A percentile compares a stretch with the other conserved stretches of the same genome.
phyloP scores from a whole-genome alignment of 2,329 filamentous ascomycete species.

The Cercospora sojina region DNA sequence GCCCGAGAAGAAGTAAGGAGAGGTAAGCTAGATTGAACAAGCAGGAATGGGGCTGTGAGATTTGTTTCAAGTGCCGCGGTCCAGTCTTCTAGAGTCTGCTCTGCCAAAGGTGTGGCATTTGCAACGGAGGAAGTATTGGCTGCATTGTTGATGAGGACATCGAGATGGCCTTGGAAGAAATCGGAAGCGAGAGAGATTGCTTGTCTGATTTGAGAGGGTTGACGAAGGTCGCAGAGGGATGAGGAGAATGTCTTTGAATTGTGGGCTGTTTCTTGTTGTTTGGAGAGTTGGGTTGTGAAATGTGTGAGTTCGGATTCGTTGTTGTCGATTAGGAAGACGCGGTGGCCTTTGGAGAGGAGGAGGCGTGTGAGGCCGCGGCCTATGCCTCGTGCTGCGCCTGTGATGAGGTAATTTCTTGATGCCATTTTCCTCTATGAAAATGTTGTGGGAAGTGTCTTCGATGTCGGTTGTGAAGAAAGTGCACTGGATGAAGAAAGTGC shows the following conservation, averaged over 20 bases:
- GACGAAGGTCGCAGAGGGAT: conserved; percentile 28
- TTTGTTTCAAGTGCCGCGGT: conserved; percentile 41
- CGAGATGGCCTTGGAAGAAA: conserved; percentile 42
- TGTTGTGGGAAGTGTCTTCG: neutral
- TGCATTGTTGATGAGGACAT: conserved; percentile 48
- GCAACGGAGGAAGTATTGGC: conserved; percentile 42
- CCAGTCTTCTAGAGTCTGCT: conserved; percentile 43
- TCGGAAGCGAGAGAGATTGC: conserved; percentile 35
- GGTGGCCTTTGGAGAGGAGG: conserved; percentile 42
- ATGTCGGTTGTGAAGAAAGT: neutral
- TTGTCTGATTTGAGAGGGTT: conserved; percentile 35
- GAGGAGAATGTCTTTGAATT: conserved; percentile 24
- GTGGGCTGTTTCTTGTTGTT: conserved; percentile 15
- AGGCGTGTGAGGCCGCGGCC: conserved; percentile 41
- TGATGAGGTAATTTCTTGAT: conserved; percentile 45
- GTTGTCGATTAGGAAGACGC: conserved; percentile 44
- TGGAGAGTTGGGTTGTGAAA: conserved; percentile 34
- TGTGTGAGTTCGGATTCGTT: conserved; percentile 43
- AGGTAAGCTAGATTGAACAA: conserved; percentile 33
- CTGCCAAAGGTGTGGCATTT: conserved; percentile 29
- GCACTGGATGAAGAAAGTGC: neutral
- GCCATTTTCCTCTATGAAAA: neutral
- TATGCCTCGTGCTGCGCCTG: conserved; percentile 42
- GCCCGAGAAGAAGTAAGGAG: conserved; percentile 27
- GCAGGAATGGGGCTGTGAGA: conserved; percentile 40